Evolutionary conservation across 805 yeast species (phyloP).

Genomic region (Candida cerambycidarum): DNA sequence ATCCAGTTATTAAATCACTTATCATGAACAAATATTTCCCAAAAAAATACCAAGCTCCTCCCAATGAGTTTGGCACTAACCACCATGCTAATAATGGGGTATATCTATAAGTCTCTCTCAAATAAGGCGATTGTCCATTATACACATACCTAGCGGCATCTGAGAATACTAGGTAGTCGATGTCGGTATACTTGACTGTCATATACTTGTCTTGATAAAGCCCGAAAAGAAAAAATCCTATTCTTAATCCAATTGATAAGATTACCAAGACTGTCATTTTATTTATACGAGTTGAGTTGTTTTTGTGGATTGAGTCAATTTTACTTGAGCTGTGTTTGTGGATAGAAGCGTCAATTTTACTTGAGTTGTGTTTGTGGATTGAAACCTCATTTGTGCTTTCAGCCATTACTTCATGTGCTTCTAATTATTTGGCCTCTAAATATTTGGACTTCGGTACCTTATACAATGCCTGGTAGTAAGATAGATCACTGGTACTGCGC

Average conservation of each 20-base stretch:
- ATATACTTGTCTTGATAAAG: slow-evolving; percentile 79
- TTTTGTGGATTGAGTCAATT: no score
- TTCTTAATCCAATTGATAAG: slow-evolving; percentile 36
- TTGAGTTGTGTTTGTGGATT: no score
- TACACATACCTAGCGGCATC: slow-evolving; percentile 82
- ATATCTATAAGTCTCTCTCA: slow-evolving; percentile 86
- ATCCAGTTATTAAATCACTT: slow-evolving; percentile 82
- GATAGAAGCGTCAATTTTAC: no score
- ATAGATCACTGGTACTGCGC: no score
- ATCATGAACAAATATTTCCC: slow-evolving; percentile 79
- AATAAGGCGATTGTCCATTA: slow-evolving; percentile 66
- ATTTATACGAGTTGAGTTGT: not conserved
- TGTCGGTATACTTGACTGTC: slow-evolving; percentile 87
- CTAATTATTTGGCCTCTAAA: no score
- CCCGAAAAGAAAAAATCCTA: slow-evolving; percentile 74
- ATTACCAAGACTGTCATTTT: not conserved
- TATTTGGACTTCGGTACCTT: no score
- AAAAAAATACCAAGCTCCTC: slow-evolving; percentile 47
- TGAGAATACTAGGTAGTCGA: slow-evolving; percentile 89
- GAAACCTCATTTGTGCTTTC: no score
- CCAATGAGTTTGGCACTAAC: slow-evolving; percentile 63
- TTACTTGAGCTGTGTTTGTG: not conserved
- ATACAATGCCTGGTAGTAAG: no score
- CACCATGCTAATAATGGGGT: slow-evolving; percentile 90
- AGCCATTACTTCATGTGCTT: no score